phyloP scores from a whole-genome alignment of 371 early-diverging fungal genomes.

The Mycotypha africana region DNA sequence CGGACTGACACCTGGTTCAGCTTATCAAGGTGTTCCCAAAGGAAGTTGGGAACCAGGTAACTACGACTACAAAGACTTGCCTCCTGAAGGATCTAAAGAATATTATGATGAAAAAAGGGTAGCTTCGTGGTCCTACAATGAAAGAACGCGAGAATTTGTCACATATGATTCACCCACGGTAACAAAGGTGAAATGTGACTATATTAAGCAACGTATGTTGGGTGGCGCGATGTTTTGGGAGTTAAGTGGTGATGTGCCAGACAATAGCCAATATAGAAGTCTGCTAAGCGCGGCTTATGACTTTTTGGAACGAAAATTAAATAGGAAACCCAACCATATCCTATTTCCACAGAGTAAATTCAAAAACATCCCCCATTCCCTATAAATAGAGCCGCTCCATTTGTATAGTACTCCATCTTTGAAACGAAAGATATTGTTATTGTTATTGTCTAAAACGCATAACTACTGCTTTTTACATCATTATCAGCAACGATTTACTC shows the following conservation, averaged over 20 bases:
- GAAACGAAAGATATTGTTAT: too few relatives aligned
- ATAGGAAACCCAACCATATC: slow-evolving; percentile 30
- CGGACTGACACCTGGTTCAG: slow-evolving; percentile 31
- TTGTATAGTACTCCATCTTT: too few relatives aligned
- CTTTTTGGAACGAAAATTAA: slow-evolving; percentile 16
- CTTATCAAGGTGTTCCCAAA: slow-evolving; percentile 58
- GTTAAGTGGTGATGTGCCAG: slow-evolving; percentile 53
- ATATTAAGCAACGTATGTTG: slow-evolving; percentile 56
- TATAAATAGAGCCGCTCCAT: too few relatives aligned
- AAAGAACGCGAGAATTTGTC: slow-evolving; percentile 58
- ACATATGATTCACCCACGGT: slow-evolving; percentile 79
- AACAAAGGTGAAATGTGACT: slow-evolving; percentile 69
- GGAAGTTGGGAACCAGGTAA: slow-evolving; percentile 86
- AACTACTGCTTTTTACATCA: neutral
- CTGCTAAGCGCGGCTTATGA: slow-evolving; percentile 35
- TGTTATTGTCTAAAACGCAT: too few relatives aligned
- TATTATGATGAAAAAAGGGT: slow-evolving; percentile 61
- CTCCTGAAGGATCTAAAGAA: slow-evolving; percentile 55
- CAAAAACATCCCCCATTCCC: slow-evolving; percentile 36
- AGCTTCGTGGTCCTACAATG: slow-evolving; percentile 75
- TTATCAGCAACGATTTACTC: neutral
- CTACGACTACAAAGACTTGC: slow-evolving; percentile 71
- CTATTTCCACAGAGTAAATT: slow-evolving; percentile 44
- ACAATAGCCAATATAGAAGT: slow-evolving; percentile 32
- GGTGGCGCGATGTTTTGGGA: slow-evolving; percentile 90